Base-by-base conservation (phyloP, 2,329 filamentous ascomycete species). In the Trichoderma sp. region DNA sequence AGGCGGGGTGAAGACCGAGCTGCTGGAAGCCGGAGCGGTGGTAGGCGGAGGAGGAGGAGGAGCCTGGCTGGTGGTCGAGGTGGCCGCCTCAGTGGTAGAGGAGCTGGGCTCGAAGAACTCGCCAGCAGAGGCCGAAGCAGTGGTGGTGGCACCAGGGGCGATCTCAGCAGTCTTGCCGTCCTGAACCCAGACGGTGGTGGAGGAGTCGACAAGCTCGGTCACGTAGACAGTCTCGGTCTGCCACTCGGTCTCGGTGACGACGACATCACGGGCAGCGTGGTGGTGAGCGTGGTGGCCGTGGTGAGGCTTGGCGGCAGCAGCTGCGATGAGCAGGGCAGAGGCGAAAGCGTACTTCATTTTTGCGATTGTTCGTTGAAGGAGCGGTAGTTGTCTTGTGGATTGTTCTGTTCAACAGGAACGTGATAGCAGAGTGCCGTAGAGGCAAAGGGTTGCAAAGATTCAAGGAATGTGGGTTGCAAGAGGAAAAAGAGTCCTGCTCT, bases 261-360 rank as follows among this genome's bases (percentile, higher is more conserved):
- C 71, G 39, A 23, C 63, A 43, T 63, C 62, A 65, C 81, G 80
- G 74, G 80, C 80, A 72, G 74, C 76, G 73, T 83, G 82, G 73
- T 80, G 79, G 74, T 82, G 78, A 72, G 82, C 82, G 71, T 81
- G 78, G 73, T 79, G 79, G 70, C 75, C 74, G 75, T 82, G 80
- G 73, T 82, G 84, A 72, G 87, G 87, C 79, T 88, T 85, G 74
- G 87, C 87, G 71, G 84, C 77, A 75, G 82, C 85, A 75, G 81
- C 82, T 74, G 79, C 82, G 77, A 76, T 82, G 75, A 82, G 71
- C 69, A 80, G 62, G 62, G 77, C 77, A 39, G 77, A 80, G 68
- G 79, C 76, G 72, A 80, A 58, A 64, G 77, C 73, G 74, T 78
- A 77, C 82, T 85, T 86, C 85, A 87, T 87, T 28, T 13, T 50